These are phyloP conservation scores for Pleurotus sapidus DNA, from an alignment of 768 basidiomycete species.

Conservation along the genomic window DNA sequence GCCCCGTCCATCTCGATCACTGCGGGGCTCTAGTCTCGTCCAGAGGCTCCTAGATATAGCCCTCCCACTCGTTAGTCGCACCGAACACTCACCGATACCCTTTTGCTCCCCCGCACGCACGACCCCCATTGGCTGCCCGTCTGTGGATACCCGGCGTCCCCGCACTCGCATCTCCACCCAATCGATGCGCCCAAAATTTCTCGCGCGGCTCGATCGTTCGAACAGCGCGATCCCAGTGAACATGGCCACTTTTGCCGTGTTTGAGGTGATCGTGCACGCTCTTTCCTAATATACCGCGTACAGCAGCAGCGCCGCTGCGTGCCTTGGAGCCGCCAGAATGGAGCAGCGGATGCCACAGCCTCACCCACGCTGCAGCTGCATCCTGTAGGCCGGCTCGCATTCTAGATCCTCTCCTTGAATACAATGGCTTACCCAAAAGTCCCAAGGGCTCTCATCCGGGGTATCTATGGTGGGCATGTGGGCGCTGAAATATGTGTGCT, in stretches of 20 bases:
- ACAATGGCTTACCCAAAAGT: too few species aligned
- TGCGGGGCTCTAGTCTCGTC: slow-evolving; percentile 7
- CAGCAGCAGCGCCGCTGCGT: background rate
- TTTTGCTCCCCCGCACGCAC: background rate
- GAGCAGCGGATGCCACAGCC: too few species aligned
- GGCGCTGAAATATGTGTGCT: too few species aligned
- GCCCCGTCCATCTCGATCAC: slow-evolving; percentile 1
- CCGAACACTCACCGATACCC: background rate
- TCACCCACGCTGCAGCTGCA: too few species aligned
- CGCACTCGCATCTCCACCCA: background rate
- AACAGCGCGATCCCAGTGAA: slow-evolving; percentile 80
- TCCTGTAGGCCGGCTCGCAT: too few species aligned
- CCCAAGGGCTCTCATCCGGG: too few species aligned
- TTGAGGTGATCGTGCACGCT: slow-evolving; percentile 55
- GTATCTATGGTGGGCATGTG: too few species aligned
- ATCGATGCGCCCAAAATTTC: background rate
- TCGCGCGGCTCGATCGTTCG: background rate
- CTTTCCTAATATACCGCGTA: slow-evolving; percentile 13
- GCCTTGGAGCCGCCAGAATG: slow-evolving; percentile 3
- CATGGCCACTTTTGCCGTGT: slow-evolving; percentile 76
- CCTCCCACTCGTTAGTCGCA: background rate
- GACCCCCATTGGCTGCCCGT: background rate
- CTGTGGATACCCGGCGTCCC: slow-evolving; percentile 1
- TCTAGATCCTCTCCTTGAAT: too few species aligned
- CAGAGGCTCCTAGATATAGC: background rate